These are phyloP conservation scores for Cyclostephanos tholiformis DNA, from an alignment of 108 stramenopile species.

Conservation along the genomic window DNA sequence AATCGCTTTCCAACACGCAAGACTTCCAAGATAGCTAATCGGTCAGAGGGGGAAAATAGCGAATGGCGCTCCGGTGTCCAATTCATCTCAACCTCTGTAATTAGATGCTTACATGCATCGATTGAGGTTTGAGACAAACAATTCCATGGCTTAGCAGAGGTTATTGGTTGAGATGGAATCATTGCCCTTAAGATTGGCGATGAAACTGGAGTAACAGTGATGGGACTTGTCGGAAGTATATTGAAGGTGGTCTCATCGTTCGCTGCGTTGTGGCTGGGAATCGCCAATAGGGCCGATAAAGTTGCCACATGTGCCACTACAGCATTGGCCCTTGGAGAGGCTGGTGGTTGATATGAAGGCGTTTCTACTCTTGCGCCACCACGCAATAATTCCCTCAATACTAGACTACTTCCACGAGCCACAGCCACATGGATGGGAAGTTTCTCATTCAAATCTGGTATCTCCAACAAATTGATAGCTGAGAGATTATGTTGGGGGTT, in stretches of 20 bases:
- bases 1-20: constrained; percentile 81
- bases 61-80: constrained; percentile 79
- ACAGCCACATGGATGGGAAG: constrained; percentile 88
- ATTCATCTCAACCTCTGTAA: constrained; percentile 73
- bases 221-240: constrained; percentile 11
- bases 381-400: constrained; percentile 74
- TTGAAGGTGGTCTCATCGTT: neutral
- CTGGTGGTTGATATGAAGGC: constrained; percentile 32
- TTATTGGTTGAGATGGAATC: constrained; percentile 80
- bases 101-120: constrained; percentile 73
- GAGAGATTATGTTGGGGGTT: constrained; percentile 23
- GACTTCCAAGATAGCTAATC: constrained; percentile 72
- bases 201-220: constrained; percentile 68
- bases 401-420: constrained; percentile 81
- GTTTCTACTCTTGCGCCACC: constrained; percentile 80
- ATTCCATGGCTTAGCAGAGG: constrained; percentile 88
- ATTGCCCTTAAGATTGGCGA: constrained; percentile 79
- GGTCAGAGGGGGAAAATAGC: constrained; percentile 79
- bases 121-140: constrained; percentile 83
- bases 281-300: constrained; percentile 25
- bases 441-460: constrained; percentile 80
- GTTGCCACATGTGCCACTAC: constrained; percentile 17
- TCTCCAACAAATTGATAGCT: constrained; percentile 65
- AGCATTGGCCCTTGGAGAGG: constrained; percentile 21
- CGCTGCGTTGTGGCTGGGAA: constrained; percentile 13